phyloP scores from a whole-genome alignment of 164 flowering plant species.

The Piper longum region DNA sequence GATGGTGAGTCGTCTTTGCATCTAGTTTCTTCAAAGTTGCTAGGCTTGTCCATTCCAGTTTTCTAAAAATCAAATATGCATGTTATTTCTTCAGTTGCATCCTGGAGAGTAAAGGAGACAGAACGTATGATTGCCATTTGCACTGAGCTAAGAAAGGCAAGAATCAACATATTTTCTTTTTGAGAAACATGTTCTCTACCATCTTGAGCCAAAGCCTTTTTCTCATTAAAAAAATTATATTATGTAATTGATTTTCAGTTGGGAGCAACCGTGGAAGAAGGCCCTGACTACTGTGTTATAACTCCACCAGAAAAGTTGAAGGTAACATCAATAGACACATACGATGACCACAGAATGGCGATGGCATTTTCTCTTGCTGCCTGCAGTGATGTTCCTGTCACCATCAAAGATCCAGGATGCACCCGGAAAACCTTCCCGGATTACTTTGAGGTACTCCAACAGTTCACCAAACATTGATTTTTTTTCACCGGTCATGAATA shows the following conservation, averaged over 20 bases:
- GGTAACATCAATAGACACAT: conserved; percentile 76
- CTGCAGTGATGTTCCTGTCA: conserved; percentile 87
- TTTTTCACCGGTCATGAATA: background rate
- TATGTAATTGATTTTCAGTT: conserved; percentile 25
- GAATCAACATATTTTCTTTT: conserved; percentile 6
- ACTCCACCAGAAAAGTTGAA: conserved; percentile 90
- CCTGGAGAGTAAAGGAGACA: conserved; percentile 99
- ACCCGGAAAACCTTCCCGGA: conserved; percentile 95
- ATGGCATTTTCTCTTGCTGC: conserved; percentile 99
- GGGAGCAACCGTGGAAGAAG: conserved; percentile 96
- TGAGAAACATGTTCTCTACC: background rate
- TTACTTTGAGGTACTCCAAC: conserved; percentile 80
- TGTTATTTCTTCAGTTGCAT: conserved; percentile 47
- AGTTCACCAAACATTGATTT: conserved; percentile 47
- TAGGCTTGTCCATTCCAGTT: too few relatives aligned
- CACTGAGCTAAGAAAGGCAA: conserved; percentile 94
- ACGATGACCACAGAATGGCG: conserved; percentile 98
- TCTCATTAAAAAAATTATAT: background rate
- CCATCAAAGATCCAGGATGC: conserved; percentile 92
- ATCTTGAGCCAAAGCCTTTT: background rate
- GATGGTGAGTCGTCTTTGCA: conserved; percentile 42
- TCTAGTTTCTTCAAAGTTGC: background rate
- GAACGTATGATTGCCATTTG: conserved; percentile 97
- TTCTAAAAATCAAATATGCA: too few relatives aligned
- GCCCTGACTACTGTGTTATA: conserved; percentile 88